Evolutionary conservation across 805 yeast genomes (phyloP), one percentile per base, ranked within the genome.

Genomic region (Saturnispora galanensis): DNA sequence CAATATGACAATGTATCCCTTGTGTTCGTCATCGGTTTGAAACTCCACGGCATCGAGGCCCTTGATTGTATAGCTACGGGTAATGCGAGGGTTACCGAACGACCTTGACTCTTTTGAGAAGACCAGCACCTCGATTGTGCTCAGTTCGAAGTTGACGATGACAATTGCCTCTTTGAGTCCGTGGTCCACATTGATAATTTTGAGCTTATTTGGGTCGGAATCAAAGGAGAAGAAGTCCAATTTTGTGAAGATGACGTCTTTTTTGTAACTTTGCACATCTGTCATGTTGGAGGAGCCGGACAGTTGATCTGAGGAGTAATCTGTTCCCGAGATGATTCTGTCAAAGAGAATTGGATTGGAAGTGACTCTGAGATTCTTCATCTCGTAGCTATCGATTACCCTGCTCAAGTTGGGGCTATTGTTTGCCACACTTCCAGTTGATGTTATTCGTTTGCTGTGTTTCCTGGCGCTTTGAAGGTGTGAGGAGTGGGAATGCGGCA

Each of bases 211-310:
- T 10, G 57, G 48, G n/a, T 62, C 56, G 5, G 64, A 63, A 15
- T 59, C 56, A 10, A 62, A 42, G 57, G 64, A 34, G 68, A 61
- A 55, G 0, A 73, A 59, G 13, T 77, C 78, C 2, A 84, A 60
- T 54, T 73, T 75, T 0, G 88, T 77, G 48, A 85, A 63, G n/a
- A 81, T 79, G 54, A 81, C 71, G 57, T 86, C 95, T 52, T 82
- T 84, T 34, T 77, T 64, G 17, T 76, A 58, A 4, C 58, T 51
- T 5, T 65, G 57, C 5, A 60, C 50, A 31, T 69, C 77, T 15
- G 36, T 10, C 17, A 32, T 17, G 28, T 31, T 42, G 3, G 35
- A 5, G 50, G 28, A 6, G 21, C 35, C 33, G 8, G 41, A 29
- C 4, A 30, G 11, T 10, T 59, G 46, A 21, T 64, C 66, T 2